phyloP scores from a whole-genome alignment of 2,329 filamentous ascomycete species.

The Thielaviopsis punctulata region DNA sequence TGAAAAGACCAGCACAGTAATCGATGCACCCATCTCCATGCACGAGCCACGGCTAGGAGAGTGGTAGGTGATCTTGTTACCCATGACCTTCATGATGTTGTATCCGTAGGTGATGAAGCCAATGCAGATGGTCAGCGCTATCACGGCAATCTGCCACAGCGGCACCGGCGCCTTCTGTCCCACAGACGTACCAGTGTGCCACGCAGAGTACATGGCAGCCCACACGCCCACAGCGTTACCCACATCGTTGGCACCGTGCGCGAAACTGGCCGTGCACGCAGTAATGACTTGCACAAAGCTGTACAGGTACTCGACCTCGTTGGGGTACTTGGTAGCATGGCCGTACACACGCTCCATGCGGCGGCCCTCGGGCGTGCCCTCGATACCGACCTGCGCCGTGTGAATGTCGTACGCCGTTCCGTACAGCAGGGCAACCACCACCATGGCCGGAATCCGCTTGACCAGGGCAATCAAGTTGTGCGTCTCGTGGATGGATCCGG shows the following conservation, averaged over 20 bases:
- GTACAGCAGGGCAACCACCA: constrained; percentile 48
- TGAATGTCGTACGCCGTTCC: constrained; percentile 73
- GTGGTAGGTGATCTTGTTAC: constrained; percentile 64
- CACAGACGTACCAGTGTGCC: constrained; percentile 44
- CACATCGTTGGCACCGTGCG: constrained; percentile 63
- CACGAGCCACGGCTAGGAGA: constrained; percentile 39
- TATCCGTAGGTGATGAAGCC: constrained; percentile 62
- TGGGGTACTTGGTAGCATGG: constrained; percentile 46
- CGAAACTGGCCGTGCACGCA: constrained; percentile 56
- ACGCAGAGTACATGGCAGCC: constrained; percentile 53
- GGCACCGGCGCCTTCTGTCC: constrained; percentile 48
- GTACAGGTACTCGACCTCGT: constrained; percentile 54
- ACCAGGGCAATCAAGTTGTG: constrained; percentile 47
- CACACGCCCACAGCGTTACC: constrained; percentile 54
- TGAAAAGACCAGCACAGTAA: constrained; percentile 60
- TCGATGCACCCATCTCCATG: constrained; percentile 66
- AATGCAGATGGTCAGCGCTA: constrained; percentile 43
- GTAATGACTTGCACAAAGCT: constrained; percentile 50
- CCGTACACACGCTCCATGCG: constrained; percentile 55
- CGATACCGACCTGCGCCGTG: constrained; percentile 51
- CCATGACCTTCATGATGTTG: constrained; percentile 79
- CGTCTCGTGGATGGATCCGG: constrained; percentile 56
- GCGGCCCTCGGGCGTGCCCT: constrained; percentile 53
- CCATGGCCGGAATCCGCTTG: constrained; percentile 51
- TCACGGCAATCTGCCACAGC: constrained; percentile 59